phyloP scores from a whole-genome alignment of 352 stramenopile genomes.

The Pythium rishiriense region DNA sequence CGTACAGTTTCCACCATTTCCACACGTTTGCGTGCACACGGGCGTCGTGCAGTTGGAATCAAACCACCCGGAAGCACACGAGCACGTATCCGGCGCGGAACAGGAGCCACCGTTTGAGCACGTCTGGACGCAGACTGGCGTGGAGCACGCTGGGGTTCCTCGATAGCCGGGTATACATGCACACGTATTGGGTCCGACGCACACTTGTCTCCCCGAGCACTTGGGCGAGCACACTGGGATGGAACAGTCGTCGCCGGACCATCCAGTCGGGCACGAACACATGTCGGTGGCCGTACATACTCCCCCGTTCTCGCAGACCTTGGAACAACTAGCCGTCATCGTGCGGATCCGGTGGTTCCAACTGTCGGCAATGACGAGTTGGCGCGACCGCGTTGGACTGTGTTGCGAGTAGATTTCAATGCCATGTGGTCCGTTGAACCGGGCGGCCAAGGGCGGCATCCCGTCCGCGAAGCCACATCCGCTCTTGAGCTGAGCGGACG shows the following conservation, averaged over 20 bases:
- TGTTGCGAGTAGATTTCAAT: constrained; percentile 63
- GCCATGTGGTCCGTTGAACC: constrained; percentile 67
- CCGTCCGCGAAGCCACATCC: constrained; percentile 87
- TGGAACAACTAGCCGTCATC: constrained; percentile 89
- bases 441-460: constrained; percentile 80
- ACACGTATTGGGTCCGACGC: constrained; percentile 91
- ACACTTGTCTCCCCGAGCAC: constrained; percentile 78
- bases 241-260: constrained; percentile 90
- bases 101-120: constrained; percentile 90
- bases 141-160: constrained; percentile 64
- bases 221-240: constrained; percentile 57
- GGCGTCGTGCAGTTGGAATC: constrained; percentile 96
- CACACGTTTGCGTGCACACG: constrained; percentile 95
- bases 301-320: constrained; percentile 95
- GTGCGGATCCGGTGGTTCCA: constrained; percentile 93
- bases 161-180: constrained; percentile 92
- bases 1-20: constrained; percentile 96
- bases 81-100: constrained; percentile 92
- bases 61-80: constrained; percentile 92
- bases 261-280: constrained; percentile 88
- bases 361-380: constrained; percentile 91
- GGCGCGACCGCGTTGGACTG: constrained; percentile 50
- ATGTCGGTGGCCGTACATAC: constrained; percentile 83
- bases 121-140: constrained; percentile 86
- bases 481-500: constrained; percentile 77